Base-by-base conservation (phyloP, 768 basidiomycete genomes). In the Rhodotorula babjevae region DNA sequence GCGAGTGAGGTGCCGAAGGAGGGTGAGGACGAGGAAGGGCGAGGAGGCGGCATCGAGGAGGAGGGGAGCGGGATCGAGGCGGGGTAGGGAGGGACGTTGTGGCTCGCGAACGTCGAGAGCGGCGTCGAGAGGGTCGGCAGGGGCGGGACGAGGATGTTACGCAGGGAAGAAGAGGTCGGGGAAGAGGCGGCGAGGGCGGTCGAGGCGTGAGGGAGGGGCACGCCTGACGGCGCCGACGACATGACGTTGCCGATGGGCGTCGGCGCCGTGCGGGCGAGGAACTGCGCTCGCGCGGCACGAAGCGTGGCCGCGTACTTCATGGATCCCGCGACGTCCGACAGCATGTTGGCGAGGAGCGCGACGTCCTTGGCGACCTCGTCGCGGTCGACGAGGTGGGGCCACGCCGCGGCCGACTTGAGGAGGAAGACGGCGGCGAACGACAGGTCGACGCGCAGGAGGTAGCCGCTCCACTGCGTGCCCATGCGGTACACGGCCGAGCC, bases 391-490 rank as follows among this genome's bases (percentile, higher is more conserved):
- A 60, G 66, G 16, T 67, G 49, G 11, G 66, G 66, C 25, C 29
- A 67, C 1, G 66, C 66, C 2, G 59, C 58, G 0, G 58, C 66
- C 3, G 47, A 60, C 29, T 60, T 67, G 49, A 67, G 50, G 25
- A 61, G 49, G 50, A 67, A 67, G 50, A 67, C n/a, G 36, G 47
- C 58, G 4, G 66, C 59, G 59, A 67, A 67, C 16, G 49, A 5
- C 47, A 67, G 15, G 66, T 67, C 66, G 49, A 52, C 49, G 7
- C 66, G 58, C 4, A 67, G 58, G 18, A 67, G 49, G 59, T 67
- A 67, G 9, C 66, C 66, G n/a, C 25, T n/a, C 58, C 58, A 67
- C 47, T 27, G 25, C 21, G 46, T 29, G 9, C 66, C 66, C 12
- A 31, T 47, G 36, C 59, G 36, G 56, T 69, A 69, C 1, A 63